Evolutionary conservation across 2,329 filamentous ascomycete genomes (phyloP).

Genomic region (Neofusicoccum laricinum): DNA sequence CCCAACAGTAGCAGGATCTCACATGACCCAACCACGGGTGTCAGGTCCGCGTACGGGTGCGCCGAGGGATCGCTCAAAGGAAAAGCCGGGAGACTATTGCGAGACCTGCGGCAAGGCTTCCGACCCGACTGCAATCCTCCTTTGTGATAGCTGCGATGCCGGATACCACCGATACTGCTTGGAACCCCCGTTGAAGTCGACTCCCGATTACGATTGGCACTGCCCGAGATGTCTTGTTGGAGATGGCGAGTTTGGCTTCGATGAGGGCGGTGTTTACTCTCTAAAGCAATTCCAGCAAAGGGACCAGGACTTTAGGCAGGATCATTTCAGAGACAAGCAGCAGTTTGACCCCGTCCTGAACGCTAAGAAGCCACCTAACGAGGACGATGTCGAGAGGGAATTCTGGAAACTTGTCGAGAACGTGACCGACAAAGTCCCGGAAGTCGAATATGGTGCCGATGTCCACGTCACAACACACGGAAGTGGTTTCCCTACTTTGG

Average conservation of each 20-base stretch:
- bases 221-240: conserved; percentile 93
- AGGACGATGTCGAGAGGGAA: conserved; percentile 93
- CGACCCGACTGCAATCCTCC: conserved; percentile 65
- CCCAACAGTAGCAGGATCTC: conserved; percentile 89
- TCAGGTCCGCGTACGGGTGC: conserved; percentile 56
- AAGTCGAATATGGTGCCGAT: conserved; percentile 96
- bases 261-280: conserved; percentile 94
- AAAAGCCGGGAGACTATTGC: conserved; percentile 64
- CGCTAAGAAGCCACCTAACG: conserved; percentile 75
- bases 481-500: conserved; percentile 92
- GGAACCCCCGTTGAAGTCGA: conserved; percentile 75
- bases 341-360: conserved; percentile 82
- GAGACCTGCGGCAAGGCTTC: conserved; percentile 82
- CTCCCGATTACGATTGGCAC: conserved; percentile 89
- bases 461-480: conserved; percentile 98
- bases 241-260: conserved; percentile 94
- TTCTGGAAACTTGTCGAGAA: conserved; percentile 96
- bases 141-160: conserved; percentile 90
- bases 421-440: conserved; percentile 81
- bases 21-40: conserved; percentile 92
- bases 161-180: conserved; percentile 85
- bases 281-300: conserved; percentile 95
- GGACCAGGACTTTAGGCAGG: conserved; percentile 90
- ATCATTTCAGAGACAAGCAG: conserved; percentile 89
- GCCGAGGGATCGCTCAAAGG: conserved; percentile 49